Conservation (phyloP, 805 yeast genomes). For the Cyberlindnera misumaiensis region DNA sequence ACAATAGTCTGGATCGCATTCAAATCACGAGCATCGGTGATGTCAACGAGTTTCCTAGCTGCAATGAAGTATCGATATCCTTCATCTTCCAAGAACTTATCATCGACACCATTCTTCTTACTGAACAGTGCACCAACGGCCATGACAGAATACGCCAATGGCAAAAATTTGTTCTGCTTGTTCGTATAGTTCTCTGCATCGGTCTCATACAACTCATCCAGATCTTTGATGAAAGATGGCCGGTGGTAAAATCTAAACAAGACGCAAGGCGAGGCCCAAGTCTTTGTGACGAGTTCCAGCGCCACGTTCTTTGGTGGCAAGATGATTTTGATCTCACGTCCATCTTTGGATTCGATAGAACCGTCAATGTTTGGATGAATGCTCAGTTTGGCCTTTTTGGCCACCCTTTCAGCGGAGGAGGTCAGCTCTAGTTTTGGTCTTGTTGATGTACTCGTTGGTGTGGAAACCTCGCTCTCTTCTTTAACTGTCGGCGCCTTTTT, state of each 20-base stretch:
- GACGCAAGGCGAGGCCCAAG: slow-evolving; percentile 85
- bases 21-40: slow-evolving; percentile 74
- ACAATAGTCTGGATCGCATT: slow-evolving; percentile 80
- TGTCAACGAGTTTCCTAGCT: slow-evolving; percentile 72
- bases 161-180: slow-evolving; percentile 67
- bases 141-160: slow-evolving; percentile 77
- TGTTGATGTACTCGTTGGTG: no score
- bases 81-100: slow-evolving; percentile 51
- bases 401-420: neutral
- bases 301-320: slow-evolving; percentile 75
- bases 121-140: slow-evolving; percentile 83
- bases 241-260: slow-evolving; percentile 80
- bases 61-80: slow-evolving; percentile 77
- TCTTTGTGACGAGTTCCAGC: slow-evolving; percentile 58
- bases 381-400: slow-evolving; percentile 6
- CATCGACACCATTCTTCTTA: slow-evolving; percentile 33
- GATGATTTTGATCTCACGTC: slow-evolving; percentile 43
- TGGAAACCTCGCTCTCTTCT: slow-evolving; percentile 2
- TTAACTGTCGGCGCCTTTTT: slow-evolving; percentile 4
- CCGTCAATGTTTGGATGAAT: slow-evolving; percentile 30
- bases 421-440: neutral
- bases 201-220: slow-evolving; percentile 68
- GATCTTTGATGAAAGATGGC: slow-evolving; percentile 68
- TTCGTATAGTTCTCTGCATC: slow-evolving; percentile 67
- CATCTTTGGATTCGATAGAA: slow-evolving; percentile 30